Percentiles rank a stretch among this genome's conserved stretches.
Evolutionary conservation across 2,329 filamentous ascomycete genomes (phyloP).

Genomic region (Monosporascus cannonballus): DNA sequence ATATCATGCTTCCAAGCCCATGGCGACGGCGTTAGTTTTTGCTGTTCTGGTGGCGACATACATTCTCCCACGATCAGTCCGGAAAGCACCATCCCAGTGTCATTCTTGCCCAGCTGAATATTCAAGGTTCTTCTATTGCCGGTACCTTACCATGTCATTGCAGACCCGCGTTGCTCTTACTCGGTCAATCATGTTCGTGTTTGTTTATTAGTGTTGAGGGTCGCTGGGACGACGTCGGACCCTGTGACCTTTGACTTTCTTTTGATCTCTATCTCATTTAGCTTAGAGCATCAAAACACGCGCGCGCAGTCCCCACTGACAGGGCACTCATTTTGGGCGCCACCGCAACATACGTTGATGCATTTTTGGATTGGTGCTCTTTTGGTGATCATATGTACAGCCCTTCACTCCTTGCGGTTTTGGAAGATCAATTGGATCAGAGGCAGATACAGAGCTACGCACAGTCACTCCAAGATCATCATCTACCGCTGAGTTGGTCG

Average conservation of each 20-base stretch:
- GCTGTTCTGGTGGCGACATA: background rate
- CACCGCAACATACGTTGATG: slow-evolving; percentile 18
- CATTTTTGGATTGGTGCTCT: slow-evolving; percentile 6
- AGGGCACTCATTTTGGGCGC: slow-evolving; percentile 44
- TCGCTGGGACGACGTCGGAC: background rate
- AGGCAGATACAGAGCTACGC: slow-evolving; percentile 10
- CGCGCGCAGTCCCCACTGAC: slow-evolving; percentile 1
- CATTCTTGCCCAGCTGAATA: no score
- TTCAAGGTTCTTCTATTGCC: no score
- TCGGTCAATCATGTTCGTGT: no score
- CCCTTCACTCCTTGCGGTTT: slow-evolving; percentile 17
- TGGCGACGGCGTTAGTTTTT: background rate
- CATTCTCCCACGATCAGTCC: no score
- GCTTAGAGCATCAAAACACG: background rate
- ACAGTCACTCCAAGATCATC: background rate
- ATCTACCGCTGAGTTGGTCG: background rate
- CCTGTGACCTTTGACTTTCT: background rate
- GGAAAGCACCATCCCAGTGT: no score
- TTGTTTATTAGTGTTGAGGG: no score
- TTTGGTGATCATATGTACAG: slow-evolving; percentile 25
- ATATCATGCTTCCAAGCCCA: background rate
- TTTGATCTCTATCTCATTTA: background rate
- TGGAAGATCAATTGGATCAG: slow-evolving; percentile 22
- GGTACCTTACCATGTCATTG: no score
- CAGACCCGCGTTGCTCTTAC: no score